Evolutionary conservation across 441 rosid species (phyloP).

Genomic region (Pelargonium hybrid): DNA sequence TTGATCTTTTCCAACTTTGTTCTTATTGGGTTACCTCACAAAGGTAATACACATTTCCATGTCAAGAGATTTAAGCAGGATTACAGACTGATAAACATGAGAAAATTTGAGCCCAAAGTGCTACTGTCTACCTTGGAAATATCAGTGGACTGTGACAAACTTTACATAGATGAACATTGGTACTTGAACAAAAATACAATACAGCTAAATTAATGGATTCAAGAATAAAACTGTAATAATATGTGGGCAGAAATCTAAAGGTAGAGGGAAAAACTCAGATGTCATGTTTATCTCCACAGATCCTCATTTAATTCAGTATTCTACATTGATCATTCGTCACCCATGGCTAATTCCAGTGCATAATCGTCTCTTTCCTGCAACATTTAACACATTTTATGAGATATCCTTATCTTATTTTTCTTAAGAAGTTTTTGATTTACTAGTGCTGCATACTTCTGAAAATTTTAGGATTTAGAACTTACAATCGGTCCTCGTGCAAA

Average conservation of each 20-base stretch:
- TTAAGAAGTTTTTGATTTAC: background rate
- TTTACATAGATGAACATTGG: background rate
- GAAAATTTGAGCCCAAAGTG: background rate
- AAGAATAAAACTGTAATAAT: constrained; percentile 3
- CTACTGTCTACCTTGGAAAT: background rate
- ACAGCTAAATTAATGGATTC: constrained; percentile 3
- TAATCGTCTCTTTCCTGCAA: constrained; percentile 88
- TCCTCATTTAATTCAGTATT: constrained; percentile 8
- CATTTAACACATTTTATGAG: constrained; percentile 17
- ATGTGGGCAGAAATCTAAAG: background rate
- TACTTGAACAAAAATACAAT: background rate
- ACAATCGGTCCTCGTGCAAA: constrained; percentile 92
- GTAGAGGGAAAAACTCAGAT: background rate
- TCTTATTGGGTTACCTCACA: background rate
- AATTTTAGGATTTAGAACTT: constrained; percentile 30
- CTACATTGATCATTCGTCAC: constrained; percentile 44
- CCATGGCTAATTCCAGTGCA: constrained; percentile 84
- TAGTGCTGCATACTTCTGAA: constrained; percentile 2
- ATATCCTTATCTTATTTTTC: background rate
- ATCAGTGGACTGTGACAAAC: background rate
- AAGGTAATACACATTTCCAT: background rate
- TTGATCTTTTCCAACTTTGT: background rate
- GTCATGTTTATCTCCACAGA: constrained; percentile 9
- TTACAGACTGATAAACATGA: background rate
- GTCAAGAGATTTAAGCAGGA: background rate